Conservation (phyloP, 208 protist species). For the Acanthamoeba triangularis region DNA sequence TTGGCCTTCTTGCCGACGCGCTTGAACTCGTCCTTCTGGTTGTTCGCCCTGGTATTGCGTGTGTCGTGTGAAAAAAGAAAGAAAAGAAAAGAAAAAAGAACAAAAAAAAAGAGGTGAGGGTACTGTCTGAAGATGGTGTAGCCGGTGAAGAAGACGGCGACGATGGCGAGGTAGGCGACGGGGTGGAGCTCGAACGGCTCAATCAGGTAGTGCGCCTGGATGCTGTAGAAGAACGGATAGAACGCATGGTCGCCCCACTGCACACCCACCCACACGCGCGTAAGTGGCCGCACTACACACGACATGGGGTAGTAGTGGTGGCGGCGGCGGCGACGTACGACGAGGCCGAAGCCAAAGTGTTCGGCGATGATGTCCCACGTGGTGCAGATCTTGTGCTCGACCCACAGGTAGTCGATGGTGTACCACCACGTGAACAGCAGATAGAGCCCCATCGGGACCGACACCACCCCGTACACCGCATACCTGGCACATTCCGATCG, state of each 20-base stretch:
- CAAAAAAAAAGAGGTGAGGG: neutral
- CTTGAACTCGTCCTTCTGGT: conserved; percentile 73
- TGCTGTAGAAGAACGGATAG: conserved; percentile 71
- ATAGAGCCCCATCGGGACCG: conserved; percentile 25
- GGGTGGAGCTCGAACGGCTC: conserved; percentile 26
- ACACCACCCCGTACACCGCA: conserved; percentile 15
- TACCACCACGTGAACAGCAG: conserved; percentile 69
- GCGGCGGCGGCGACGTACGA: neutral
- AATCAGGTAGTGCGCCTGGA: conserved; percentile 68
- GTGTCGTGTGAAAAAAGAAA: neutral
- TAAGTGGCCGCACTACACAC: neutral
- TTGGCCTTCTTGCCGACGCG: conserved; percentile 58
- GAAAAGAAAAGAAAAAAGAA: neutral
- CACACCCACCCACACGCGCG: neutral
- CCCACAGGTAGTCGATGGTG: conserved; percentile 67
- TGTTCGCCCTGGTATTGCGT: neutral
- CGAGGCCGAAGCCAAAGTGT: conserved; percentile 59
- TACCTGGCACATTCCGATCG: neutral
- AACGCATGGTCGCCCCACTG: conserved; percentile 66
- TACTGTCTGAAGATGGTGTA: conserved; percentile 65
- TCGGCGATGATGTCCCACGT: conserved; percentile 76
- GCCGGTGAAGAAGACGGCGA: conserved; percentile 47
- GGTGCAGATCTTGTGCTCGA: conserved; percentile 63
- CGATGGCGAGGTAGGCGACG: neutral
- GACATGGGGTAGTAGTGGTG: neutral